Evolutionary conservation across 2,329 filamentous ascomycete species (phyloP), one percentile per base, ranked within the genome.

Genomic region (Graphilbum ipis-grandicollis): DNA sequence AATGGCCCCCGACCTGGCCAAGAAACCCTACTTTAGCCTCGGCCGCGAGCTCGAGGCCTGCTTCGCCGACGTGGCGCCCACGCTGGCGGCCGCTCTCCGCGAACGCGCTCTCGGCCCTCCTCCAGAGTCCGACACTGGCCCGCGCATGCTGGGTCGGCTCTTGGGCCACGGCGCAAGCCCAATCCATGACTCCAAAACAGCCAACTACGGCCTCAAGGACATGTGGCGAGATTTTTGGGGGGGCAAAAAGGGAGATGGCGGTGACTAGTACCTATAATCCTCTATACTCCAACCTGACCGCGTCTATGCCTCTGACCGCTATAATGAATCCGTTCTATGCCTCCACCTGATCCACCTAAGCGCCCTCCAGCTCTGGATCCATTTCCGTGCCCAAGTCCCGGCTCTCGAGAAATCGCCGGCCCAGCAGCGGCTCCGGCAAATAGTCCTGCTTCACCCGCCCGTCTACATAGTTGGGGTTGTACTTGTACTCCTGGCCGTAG

Each of bases 401-500:
- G 5, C 85, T 75, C 50, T 92, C 84, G 28, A 96, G 55, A 50
- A 96, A 96, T 17, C 50, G 62, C 34, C 79, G 66, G 0, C 77
- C 84, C 26, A 62, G 54, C 8, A 98, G 55, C 38, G 70, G 69
- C 10, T 83, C 77, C 0, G 90, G 90, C n/a, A 98, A 56, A 56
- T 96, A 98, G 19, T 86, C 79, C 59, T 98, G 90, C 44, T 64
- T 68, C 1, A 96, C 88, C 46, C 62, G 71, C 0, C 90, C 90
- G 42, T 86, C 74, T 35, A 70, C 58, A 50, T 88, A 98, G 47
- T 93, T 82, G 0, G 90, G 90, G 46, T 93, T 93, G 51, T 98
- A 96, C 56, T 96, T 96, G 57, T 98, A 98, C 52, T 85, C 81
- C 35, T 75, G 77, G 1, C 86, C 86, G 50, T 85, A 93, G 0